Base-by-base conservation (phyloP, 2,329 filamentous ascomycete species). In the Penicillium sp. region DNA sequence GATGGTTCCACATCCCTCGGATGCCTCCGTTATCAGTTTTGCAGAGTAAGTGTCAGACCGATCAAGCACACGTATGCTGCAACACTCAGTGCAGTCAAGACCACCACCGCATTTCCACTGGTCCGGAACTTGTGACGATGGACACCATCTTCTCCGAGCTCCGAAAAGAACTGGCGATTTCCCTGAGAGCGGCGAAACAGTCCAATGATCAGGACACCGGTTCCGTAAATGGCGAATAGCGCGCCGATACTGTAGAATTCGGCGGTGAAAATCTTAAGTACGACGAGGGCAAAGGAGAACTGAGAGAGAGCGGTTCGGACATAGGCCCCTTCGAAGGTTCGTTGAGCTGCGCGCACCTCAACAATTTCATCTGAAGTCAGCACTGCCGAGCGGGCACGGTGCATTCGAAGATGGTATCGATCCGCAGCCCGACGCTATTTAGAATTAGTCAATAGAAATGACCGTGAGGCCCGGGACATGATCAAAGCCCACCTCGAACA, bases 241-340 rank as follows among this genome's bases (percentile, higher is more conserved):
- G 95, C 95, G n/a, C 95, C 95, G 61, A 97, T 96, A 65, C 89
- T 87, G 77, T 98, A 98, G 80, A 99, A 98, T 72, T 98, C 95
- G 52, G 88, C 85, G 9, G 92, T 97, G 79, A 99, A 98, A 75
- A 99, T 96, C 79, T 96, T 96, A 65, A 96, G 86, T 52, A 99
- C 90, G 61, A 99, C 88, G 49, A 99, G 87, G 21, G 93, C 88
- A 75, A 99, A 98, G 55, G 90, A 93, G 79, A 98, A 98, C 71
- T 98, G 93, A 3, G 90, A 91, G 21, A 99, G 85, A 3, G 93
- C 93, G 0, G 95, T 99, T 59, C 95, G 90, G 70, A 97, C 89
- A 76, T 98, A 99, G 22, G 95, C 95, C 22, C 95, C 95, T 76
- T 99, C 95, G 68, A 98, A 99, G 2, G 95, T 99, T 54, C 95